phyloP scores from a whole-genome alignment of 83 land plant species.

The Thuja plicata region DNA sequence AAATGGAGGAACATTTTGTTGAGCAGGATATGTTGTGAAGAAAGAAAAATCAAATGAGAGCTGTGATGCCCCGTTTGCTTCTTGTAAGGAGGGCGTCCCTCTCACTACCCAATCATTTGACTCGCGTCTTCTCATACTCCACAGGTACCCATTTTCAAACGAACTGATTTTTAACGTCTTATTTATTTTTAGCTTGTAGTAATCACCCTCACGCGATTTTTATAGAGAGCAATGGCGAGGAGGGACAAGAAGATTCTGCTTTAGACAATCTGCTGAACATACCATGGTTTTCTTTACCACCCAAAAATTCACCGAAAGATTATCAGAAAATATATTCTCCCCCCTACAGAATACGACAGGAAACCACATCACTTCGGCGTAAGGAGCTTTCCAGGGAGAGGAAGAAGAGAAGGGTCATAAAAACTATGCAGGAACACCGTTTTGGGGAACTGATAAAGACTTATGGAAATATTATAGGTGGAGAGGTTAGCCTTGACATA shows the following conservation, averaged over 20 bases:
- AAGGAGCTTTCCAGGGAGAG: conserved; percentile 45
- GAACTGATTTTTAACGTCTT: not conserved
- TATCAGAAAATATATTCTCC: not conserved
- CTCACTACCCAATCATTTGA: not conserved
- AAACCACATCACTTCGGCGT: conserved; percentile 14
- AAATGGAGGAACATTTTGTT: no score
- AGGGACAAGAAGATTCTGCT: not conserved
- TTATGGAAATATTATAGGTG: conserved; percentile 36
- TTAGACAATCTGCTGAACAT: conserved; percentile 5
- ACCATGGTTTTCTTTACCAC: conserved; percentile 23
- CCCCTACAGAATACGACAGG: not conserved
- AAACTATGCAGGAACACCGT: conserved; percentile 18
- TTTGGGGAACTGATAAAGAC: conserved; percentile 24
- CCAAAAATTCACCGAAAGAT: not conserved
- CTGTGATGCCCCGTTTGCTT: not conserved
- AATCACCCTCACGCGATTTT: not conserved
- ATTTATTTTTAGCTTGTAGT: not conserved
- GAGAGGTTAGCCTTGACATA: conserved; percentile 29
- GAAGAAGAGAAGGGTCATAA: conserved; percentile 40
- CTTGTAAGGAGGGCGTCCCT: not conserved
- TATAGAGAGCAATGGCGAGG: not conserved
- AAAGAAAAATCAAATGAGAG: not conserved
- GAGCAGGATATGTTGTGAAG: not conserved
- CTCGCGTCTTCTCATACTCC: not conserved
- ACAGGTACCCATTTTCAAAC: not conserved